A percentile compares a stretch with the other conserved stretches of the same genome.
phyloP scores from a whole-genome alignment of 805 yeast genomes.

The Metschnikowia vanudenii region DNA sequence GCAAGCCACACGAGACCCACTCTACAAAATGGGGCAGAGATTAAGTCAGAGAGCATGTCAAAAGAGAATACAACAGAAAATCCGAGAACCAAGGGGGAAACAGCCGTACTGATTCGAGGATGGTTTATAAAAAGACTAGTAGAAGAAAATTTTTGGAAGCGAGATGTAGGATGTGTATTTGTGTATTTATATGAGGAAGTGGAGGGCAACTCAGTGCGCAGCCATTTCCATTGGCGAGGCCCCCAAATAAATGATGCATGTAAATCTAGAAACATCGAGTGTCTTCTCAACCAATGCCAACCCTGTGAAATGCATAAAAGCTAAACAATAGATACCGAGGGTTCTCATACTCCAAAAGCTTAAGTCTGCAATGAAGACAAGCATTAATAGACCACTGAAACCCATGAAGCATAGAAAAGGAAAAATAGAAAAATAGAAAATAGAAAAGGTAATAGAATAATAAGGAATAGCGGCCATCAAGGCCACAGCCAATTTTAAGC shows the following conservation, averaged over 20 bases:
- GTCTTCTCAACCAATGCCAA: not conserved
- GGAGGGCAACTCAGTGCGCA: conserved; percentile 1
- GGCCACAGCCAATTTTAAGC: not conserved
- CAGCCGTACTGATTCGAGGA: not conserved
- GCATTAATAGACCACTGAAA: too few species aligned
- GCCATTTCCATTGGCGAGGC: not conserved
- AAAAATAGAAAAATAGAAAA: too few species aligned
- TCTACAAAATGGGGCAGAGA: conserved; percentile 9
- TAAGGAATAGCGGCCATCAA: too few species aligned
- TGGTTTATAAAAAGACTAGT: not conserved
- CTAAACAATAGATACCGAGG: not conserved
- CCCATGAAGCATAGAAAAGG: too few species aligned
- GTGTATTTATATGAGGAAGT: conserved; percentile 2
- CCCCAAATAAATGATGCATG: not conserved
- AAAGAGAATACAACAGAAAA: not conserved
- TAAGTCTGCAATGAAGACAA: too few species aligned
- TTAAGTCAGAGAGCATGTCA: conserved; percentile 7
- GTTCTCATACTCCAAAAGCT: not conserved
- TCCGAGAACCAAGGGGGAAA: not conserved
- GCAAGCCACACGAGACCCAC: conserved; percentile 10
- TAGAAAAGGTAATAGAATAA: too few species aligned
- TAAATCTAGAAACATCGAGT: not conserved
- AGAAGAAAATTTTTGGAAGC: not conserved
- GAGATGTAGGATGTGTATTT: conserved; percentile 1
- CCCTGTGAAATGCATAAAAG: not conserved